A percentile compares a stretch with the other conserved stretches of the same genome.
These are phyloP conservation scores for Mortierella sp. DNA, from an alignment of 371 early-diverging fungal species.

Conservation along the genomic window DNA sequence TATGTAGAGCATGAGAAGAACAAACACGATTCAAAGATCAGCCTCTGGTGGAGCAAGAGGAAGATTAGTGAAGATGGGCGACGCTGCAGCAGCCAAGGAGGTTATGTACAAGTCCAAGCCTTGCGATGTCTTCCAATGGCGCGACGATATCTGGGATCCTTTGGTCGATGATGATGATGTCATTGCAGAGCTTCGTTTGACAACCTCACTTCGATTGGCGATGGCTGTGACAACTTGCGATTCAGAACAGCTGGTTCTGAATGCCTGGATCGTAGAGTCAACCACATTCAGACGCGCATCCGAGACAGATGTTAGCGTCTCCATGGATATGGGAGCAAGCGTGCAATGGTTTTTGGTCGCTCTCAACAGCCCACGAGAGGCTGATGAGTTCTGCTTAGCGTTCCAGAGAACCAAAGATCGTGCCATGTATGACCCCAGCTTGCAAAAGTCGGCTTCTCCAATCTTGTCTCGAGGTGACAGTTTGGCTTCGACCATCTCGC, in stretches of 20 bases:
- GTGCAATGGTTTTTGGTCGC: conserved; percentile 56
- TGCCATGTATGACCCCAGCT: conserved; percentile 54
- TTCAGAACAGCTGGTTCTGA: conserved; percentile 52
- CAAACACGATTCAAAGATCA: conserved; percentile 21
- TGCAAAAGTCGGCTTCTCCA: conserved; percentile 39
- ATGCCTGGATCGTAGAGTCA: conserved; percentile 57
- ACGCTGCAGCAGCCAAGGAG: conserved; percentile 38
- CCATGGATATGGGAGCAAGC: conserved; percentile 56
- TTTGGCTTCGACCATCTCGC: conserved; percentile 40
- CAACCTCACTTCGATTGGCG: conserved; percentile 50
- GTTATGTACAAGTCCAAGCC: conserved; percentile 50
- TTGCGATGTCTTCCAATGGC: conserved; percentile 57
- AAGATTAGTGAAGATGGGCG: conserved; percentile 12
- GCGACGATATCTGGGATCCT: conserved; percentile 55
- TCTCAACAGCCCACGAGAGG: conserved; percentile 39
- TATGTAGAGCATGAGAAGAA: conserved; percentile 48
- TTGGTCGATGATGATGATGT: conserved; percentile 53
- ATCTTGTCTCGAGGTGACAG: conserved; percentile 48
- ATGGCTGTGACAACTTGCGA: conserved; percentile 50
- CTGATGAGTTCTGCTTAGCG: conserved; percentile 50
- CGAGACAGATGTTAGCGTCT: conserved; percentile 50
- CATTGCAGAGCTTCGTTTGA: conserved; percentile 47
- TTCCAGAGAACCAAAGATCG: conserved; percentile 56
- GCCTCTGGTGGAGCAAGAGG: conserved; percentile 18
- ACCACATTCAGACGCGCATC: conserved; percentile 53